A percentile compares a stretch with the other conserved stretches of the same genome.
Conservation (phyloP, 75 land plant species). For the Ceratopteris richardii region DNA sequence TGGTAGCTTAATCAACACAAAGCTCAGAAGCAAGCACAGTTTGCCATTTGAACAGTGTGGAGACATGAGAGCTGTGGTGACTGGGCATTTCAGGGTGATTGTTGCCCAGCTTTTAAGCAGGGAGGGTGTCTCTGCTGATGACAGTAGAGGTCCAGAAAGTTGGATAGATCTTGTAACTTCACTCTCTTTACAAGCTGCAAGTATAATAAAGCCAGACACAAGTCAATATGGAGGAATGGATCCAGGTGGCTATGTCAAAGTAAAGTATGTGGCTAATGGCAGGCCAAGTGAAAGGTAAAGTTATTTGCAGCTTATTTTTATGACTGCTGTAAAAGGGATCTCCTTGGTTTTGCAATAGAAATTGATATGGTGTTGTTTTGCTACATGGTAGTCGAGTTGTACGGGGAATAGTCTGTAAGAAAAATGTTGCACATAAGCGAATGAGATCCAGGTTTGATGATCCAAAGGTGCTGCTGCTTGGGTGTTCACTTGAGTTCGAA, state of each 20-base stretch:
- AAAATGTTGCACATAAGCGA: slow-evolving; percentile 82
- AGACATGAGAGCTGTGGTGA: slow-evolving; percentile 63
- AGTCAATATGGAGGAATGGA: no score
- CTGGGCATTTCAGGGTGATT: no score
- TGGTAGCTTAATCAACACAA: no score
- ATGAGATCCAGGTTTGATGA: slow-evolving; percentile 73
- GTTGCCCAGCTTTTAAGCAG: no score
- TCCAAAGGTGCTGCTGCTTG: slow-evolving; percentile 67
- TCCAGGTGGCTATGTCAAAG: no score
- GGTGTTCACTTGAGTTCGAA: slow-evolving; percentile 85
- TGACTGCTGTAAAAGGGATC: not conserved
- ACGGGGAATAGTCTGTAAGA: slow-evolving; percentile 85
- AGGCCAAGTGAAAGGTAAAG: slow-evolving; percentile 16
- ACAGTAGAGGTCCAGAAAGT: no score
- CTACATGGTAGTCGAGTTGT: slow-evolving; percentile 45
- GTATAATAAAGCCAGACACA: no score
- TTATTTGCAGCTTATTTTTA: not conserved
- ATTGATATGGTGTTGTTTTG: not conserved
- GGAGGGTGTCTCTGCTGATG: no score
- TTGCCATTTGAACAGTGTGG: slow-evolving; percentile 39
- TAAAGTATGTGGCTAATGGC: no score
- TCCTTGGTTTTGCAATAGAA: not conserved
- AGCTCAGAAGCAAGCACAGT: no score
- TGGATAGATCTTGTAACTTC: slow-evolving; percentile 32
- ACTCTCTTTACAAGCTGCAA: no score